A percentile compares a stretch with the other conserved stretches of the same genome.
Evolutionary conservation across 1,284 basidiomycete species (phyloP).

Genomic region (Somion occarium): DNA sequence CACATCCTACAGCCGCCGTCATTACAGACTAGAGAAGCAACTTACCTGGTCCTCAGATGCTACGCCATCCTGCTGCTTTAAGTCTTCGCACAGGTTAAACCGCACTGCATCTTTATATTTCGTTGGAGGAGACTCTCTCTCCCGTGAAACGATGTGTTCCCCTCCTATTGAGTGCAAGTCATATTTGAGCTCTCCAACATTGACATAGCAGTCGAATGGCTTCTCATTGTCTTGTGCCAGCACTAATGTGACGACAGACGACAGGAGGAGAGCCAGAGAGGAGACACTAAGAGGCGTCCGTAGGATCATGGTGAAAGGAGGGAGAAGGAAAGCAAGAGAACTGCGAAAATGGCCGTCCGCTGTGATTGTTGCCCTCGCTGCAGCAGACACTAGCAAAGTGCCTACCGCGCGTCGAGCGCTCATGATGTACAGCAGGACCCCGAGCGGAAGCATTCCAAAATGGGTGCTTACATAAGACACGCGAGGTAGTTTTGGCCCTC

Average conservation of each 20-base stretch:
- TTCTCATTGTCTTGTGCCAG: constrained; percentile 35
- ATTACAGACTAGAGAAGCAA: constrained; percentile 5
- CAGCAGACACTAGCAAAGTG: neutral
- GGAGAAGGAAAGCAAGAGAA: neutral
- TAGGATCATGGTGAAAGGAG: constrained; percentile 21
- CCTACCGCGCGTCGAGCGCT: constrained; percentile 8
- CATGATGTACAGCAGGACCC: constrained; percentile 5
- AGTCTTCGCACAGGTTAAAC: constrained; percentile 52
- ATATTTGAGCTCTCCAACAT: constrained; percentile 43
- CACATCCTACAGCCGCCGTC: neutral
- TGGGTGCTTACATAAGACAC: constrained; percentile 31
- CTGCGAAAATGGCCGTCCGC: neutral
- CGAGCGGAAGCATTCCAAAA: neutral
- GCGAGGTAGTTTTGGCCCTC: constrained; percentile 23
- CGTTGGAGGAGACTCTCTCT: constrained; percentile 35
- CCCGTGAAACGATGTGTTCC: constrained; percentile 39
- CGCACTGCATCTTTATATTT: constrained; percentile 31
- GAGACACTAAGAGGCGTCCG: constrained; percentile 21
- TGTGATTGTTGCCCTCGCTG: neutral
- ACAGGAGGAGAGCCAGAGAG: constrained; percentile 31
- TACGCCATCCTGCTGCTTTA: constrained; percentile 43
- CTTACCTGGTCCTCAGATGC: constrained; percentile 64
- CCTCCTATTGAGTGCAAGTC: constrained; percentile 54
- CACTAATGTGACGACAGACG: constrained; percentile 20
- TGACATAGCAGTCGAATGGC: constrained; percentile 51